Evolutionary conservation across 306 rosid genomes (phyloP).

Genomic region (Cyclanthera cordifolia): DNA sequence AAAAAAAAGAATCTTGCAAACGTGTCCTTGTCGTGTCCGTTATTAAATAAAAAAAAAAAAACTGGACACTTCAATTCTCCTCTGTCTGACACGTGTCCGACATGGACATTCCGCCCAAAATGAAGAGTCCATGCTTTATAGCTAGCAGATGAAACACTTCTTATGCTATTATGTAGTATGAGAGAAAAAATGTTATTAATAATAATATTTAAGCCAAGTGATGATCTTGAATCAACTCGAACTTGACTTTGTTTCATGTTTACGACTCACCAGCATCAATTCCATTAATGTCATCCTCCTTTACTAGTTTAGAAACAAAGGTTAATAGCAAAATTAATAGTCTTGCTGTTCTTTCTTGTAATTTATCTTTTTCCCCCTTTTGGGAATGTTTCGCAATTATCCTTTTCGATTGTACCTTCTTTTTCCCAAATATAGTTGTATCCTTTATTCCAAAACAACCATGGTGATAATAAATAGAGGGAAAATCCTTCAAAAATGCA

Average conservation of each 20-base stretch:
- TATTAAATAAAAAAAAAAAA: no score
- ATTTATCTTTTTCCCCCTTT: neutral
- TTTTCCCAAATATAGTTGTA: constrained; percentile 2
- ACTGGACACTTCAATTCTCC: no score
- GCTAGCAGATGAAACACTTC: neutral
- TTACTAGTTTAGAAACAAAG: neutral
- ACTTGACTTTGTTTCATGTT: neutral
- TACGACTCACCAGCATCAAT: neutral
- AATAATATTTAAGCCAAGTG: neutral
- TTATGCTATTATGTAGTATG: neutral
- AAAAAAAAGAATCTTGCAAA: no score
- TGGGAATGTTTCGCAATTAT: neutral
- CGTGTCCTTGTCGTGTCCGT: no score
- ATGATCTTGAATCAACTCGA: neutral
- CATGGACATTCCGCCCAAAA: no score
- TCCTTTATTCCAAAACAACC: neutral
- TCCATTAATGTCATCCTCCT: neutral
- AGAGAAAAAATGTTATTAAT: neutral
- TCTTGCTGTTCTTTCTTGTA: neutral
- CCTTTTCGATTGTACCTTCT: neutral
- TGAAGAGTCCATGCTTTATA: no score
- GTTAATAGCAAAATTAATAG: neutral
- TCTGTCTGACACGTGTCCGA: no score
- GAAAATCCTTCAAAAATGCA: neutral
- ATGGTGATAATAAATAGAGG: neutral